Evolutionary conservation across 2,329 filamentous ascomycete genomes (phyloP).

Genomic region (Pseudopyricularia javanii): DNA sequence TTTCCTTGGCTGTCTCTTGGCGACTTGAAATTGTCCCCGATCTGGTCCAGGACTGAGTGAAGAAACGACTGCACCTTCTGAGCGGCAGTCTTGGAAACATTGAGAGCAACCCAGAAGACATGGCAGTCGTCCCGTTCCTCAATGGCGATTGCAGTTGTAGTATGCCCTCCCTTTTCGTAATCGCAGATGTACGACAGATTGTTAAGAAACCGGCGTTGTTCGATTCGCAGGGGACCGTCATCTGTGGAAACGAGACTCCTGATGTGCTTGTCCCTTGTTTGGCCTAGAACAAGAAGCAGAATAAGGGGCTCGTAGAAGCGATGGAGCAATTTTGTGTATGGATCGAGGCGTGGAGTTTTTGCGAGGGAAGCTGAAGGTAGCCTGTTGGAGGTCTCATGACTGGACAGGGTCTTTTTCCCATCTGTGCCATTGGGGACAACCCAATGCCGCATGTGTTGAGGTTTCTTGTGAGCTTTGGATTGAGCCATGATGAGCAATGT

Average conservation of each 20-base stretch:
- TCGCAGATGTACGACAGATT: constrained; percentile 33
- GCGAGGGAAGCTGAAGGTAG: background rate
- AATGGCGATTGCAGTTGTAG: constrained; percentile 30
- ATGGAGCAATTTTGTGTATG: background rate
- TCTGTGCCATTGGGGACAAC: background rate
- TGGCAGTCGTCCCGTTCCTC: constrained; percentile 18
- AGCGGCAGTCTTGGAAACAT: constrained; percentile 8
- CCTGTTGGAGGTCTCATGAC: background rate
- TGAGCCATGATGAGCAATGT: background rate
- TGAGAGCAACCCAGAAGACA: constrained; percentile 31
- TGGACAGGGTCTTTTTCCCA: background rate
- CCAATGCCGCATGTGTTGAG: background rate
- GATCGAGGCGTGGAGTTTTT: background rate
- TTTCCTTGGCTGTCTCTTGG: no score
- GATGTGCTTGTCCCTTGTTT: constrained; percentile 16
- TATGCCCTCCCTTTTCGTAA: constrained; percentile 28
- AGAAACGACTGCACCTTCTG: constrained; percentile 18
- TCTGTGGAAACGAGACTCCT: background rate
- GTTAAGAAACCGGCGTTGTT: constrained; percentile 19
- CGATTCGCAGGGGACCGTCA: background rate
- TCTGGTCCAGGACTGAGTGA: constrained; percentile 8
- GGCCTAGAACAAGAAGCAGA: constrained; percentile 18
- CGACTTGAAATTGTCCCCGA: background rate
- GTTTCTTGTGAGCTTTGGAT: background rate
- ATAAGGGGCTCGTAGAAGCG: constrained; percentile 26